phyloP scores from a whole-genome alignment of 805 yeast genomes.

The Myxozyma neglecta region DNA sequence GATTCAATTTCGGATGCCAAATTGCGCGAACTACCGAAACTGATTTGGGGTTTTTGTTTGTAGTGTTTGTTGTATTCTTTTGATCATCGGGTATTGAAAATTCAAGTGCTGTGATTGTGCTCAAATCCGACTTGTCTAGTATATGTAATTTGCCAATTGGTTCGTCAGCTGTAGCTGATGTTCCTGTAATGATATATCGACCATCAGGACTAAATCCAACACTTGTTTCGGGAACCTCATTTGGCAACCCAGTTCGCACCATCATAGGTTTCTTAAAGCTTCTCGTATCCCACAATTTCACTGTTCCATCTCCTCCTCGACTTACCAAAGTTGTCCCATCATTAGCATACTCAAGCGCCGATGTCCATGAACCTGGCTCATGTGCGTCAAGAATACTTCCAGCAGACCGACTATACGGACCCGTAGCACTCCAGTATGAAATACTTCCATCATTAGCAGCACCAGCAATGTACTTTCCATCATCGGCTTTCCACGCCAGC shows the following conservation, averaged over 20 bases:
- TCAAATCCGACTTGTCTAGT: slow-evolving; percentile 37
- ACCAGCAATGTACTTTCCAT: slow-evolving; percentile 31
- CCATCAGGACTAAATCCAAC: slow-evolving; percentile 36
- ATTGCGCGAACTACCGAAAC: slow-evolving; percentile 24
- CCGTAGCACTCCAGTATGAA: slow-evolving; percentile 35
- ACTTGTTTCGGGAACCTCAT: slow-evolving; percentile 27
- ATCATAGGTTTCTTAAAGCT: slow-evolving; percentile 32
- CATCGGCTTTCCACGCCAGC: slow-evolving; percentile 29
- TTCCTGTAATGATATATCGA: slow-evolving; percentile 36
- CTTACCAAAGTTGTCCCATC: slow-evolving; percentile 31
- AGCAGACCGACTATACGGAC: slow-evolving; percentile 37
- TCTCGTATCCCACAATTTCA: slow-evolving; percentile 40
- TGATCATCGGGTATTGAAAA: slow-evolving; percentile 9
- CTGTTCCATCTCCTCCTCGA: slow-evolving; percentile 32
- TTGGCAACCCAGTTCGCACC: slow-evolving; percentile 25
- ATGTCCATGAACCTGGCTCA: slow-evolving; percentile 25
- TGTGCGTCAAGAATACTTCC: slow-evolving; percentile 33
- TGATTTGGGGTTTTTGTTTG: background rate
- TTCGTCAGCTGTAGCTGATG: slow-evolving; percentile 15
- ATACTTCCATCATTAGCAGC: slow-evolving; percentile 34
- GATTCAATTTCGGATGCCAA: slow-evolving; percentile 39
- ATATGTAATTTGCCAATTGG: slow-evolving; percentile 31
- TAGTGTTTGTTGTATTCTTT: slow-evolving; percentile 9
- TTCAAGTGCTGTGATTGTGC: slow-evolving; percentile 29
- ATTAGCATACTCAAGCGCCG: slow-evolving; percentile 20